phyloP scores from a whole-genome alignment of 1,284 basidiomycete species.

The Laetiporus sulphureus region DNA sequence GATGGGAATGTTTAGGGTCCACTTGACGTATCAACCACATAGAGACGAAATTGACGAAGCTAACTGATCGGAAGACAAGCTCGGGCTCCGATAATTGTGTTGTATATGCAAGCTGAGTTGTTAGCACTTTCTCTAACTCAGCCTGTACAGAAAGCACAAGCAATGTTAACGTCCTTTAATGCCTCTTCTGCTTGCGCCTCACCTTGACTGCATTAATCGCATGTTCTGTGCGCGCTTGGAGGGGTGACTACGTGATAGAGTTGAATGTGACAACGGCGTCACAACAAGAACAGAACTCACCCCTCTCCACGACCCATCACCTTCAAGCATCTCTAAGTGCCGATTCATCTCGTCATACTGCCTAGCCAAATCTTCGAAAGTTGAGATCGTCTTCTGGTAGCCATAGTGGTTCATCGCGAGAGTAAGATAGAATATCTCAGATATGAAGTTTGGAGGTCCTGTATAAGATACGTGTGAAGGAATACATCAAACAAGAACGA shows the following conservation, averaged over 20 bases:
- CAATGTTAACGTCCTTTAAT: too few species aligned
- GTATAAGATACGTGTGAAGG: constrained; percentile 2
- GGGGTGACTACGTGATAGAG: constrained; percentile 41
- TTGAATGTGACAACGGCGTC: constrained; percentile 1
- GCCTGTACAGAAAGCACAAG: constrained; percentile 30
- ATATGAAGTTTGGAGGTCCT: constrained; percentile 86
- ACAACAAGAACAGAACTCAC: constrained; percentile 36
- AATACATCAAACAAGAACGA: neutral
- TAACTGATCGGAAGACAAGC: constrained; percentile 73
- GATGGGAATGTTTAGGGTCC: constrained; percentile 82
- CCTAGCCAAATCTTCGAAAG: constrained; percentile 63
- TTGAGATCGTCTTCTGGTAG: constrained; percentile 73
- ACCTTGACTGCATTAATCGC: constrained; percentile 74
- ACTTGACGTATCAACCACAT: constrained; percentile 92
- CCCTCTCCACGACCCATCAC: constrained; percentile 73
- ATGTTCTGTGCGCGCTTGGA: constrained; percentile 62
- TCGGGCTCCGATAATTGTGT: constrained; percentile 86
- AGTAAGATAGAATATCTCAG: constrained; percentile 88
- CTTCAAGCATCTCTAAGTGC: constrained; percentile 73
- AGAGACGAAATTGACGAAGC: constrained; percentile 86
- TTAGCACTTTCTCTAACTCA: constrained; percentile 64
- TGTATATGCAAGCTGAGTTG: constrained; percentile 74
- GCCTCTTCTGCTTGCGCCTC: constrained; percentile 9
- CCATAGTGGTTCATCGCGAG: constrained; percentile 86
- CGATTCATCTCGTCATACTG: constrained; percentile 74